Base-by-base conservation (phyloP, 139 green algal genomes). In the Auxenochlorella pyrenoidosa region DNA sequence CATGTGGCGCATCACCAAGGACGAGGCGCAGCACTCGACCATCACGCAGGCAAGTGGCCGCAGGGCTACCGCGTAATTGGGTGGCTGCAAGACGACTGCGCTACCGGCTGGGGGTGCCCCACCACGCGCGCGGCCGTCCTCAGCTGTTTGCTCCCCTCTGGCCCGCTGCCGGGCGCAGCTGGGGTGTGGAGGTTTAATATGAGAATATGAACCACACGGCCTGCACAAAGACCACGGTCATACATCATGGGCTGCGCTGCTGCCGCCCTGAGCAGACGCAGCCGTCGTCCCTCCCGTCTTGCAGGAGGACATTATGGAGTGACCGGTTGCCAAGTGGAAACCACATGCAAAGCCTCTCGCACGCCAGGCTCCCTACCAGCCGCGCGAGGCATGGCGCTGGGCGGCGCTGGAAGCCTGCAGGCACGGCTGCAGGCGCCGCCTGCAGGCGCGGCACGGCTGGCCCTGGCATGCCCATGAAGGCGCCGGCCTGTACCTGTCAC, bases 1-100 rank as follows among this genome's bases (percentile, higher is more conserved):
- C 82, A 87, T 97, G 83, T 98, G 95, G 94, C 92, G 96, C 43
- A 94, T 98, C 66, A 97, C 93, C 81, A 98, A 98, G 92, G 94
- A 98, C 88, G 91, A 96, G 30, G 76, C 91, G 66, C 93, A 97
- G 86, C 93, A 96, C 88, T 65, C 40, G 10, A 60, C 38, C 1
- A 72, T 98, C 5, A 77, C 85, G 3, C 83, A 92, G 89, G 95
- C 43, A 38, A 1, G 54, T 24, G 2, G 54, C 54, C 54, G 54
- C 54, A 28, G 54, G n/a, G n/a, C n/a, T n/a, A n/a, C n/a, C n/a
- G n/a, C n/a, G n/a, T n/a, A n/a, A n/a, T n/a, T n/a, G n/a, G n/a
- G n/a, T n/a, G n/a, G n/a, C n/a, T n/a, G n/a, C n/a, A n/a, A n/a
- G n/a, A n/a, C n/a, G n/a, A n/a, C n/a, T n/a, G n/a, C n/a, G n/a